A percentile compares a stretch with the other conserved stretches of the same genome.
Evolutionary conservation across 768 basidiomycete genomes (phyloP).

Genomic region (Macrolepiota albuminosa): DNA sequence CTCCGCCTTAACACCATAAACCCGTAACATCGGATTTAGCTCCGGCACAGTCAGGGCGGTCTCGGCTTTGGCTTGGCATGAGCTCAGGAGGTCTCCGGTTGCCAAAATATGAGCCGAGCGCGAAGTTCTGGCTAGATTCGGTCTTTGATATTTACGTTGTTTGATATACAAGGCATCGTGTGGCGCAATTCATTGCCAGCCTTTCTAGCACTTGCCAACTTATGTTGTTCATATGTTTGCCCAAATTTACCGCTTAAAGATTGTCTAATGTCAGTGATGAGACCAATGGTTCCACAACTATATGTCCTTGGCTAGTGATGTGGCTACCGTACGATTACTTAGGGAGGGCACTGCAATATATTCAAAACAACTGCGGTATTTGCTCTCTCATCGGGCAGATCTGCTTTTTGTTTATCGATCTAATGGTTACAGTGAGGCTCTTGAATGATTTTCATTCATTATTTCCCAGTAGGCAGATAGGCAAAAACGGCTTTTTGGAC

Average conservation of each 20-base stretch:
- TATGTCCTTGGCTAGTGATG: too few species aligned
- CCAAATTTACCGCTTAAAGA: neutral
- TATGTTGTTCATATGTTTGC: neutral
- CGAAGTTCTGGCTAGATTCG: neutral
- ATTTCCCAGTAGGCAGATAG: too few species aligned
- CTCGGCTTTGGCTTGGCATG: neutral
- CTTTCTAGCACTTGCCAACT: neutral
- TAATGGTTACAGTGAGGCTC: too few species aligned
- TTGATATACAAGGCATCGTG: neutral
- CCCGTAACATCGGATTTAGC: neutral
- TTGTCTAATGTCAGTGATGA: neutral
- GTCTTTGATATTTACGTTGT: neutral
- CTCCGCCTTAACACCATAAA: neutral
- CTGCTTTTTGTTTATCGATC: too few species aligned
- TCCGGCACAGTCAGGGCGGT: neutral
- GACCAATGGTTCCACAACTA: neutral
- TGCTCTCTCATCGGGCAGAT: too few species aligned
- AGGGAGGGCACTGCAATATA: too few species aligned
- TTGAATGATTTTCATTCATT: too few species aligned
- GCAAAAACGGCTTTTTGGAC: too few species aligned
- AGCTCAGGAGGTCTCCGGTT: neutral
- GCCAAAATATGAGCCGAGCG: neutral
- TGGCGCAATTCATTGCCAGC: neutral
- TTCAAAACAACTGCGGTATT: too few species aligned
- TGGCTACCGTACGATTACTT: too few species aligned